Base-by-base conservation (phyloP, 1,284 basidiomycete species). In the Termitomyces sp. region DNA sequence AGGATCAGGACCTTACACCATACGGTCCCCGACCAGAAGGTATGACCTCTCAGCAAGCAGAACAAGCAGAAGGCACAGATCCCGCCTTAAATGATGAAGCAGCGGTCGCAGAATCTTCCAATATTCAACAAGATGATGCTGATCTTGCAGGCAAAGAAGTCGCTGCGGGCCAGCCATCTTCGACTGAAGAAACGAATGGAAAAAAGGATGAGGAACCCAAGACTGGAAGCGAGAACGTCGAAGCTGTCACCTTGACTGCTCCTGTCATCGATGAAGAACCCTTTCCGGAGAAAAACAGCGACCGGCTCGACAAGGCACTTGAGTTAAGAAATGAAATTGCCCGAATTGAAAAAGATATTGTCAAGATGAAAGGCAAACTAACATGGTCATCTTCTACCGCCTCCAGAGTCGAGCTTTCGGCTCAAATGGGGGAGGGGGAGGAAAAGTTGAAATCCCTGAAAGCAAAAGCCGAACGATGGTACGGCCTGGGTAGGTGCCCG, bases 251-350 rank as follows among this genome's bases (percentile, higher is more conserved):
- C n/a, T 39, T 40, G 31, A 34, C 5, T 24, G n/a, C 31, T 5
- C 38, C 48, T 34, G 17, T 17, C 10, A 42, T 28, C 5, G 50
- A 52, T 28, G 49, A 54, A 3, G 54, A 47, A n/a, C 39, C 50
- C 6, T 36, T 59, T 7, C 55, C 59, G 26, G 52, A 52, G 21
- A 42, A 39, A 4, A 31, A 30, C 12, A 9, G 28, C 17, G 58
- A 54, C 0, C 56, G 57, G 8, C 40, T 61, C 3, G 24, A 42
- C 19, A 42, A 49, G 10, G 54, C 56, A 26, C 43, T 63, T 3
- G 26, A 52, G 9, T 43, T 60, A n/a, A 46, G 58, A 13, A 56
- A 49, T 5, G 21, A 60, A 42, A 43, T 49, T 3, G 39, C 61
- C 1, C 53, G 59, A 9, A 33, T 64, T 0, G 48, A 60, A 17